Percentiles rank a stretch among this genome's conserved stretches.
Evolutionary conservation across 768 basidiomycete species (phyloP).

Genomic region (Suillus decipiens): DNA sequence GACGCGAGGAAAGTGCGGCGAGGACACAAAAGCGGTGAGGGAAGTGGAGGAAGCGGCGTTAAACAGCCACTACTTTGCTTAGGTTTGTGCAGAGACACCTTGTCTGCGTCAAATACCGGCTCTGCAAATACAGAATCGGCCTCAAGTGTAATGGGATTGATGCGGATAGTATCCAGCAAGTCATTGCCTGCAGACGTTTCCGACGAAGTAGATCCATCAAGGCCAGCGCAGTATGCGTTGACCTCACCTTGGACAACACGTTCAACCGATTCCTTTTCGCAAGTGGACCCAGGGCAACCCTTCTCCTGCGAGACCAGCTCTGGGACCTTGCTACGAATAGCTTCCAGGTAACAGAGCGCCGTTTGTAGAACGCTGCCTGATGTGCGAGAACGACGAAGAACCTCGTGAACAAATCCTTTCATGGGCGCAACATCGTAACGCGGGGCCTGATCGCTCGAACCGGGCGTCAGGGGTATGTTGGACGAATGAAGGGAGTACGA

Average conservation of each 20-base stretch:
- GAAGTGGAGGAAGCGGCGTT: constrained; percentile 48
- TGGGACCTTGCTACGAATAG: constrained; percentile 70
- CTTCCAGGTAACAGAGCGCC: constrained; percentile 86
- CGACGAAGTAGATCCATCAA: constrained; percentile 20
- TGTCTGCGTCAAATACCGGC: constrained; percentile 17
- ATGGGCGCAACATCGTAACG: constrained; percentile 53
- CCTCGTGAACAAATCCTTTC: constrained; percentile 84
- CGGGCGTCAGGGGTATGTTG: constrained; percentile 15
- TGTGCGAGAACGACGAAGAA: constrained; percentile 83
- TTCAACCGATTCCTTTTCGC: constrained; percentile 43
- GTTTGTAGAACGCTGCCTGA: constrained; percentile 84
- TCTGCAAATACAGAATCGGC: constrained; percentile 21
- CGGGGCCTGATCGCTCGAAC: constrained; percentile 17
- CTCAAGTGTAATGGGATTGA: constrained; percentile 32
- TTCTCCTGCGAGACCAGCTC: constrained; percentile 58
- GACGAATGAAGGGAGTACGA: constrained; percentile 26
- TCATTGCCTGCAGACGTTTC: constrained; percentile 24
- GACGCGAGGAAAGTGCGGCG: constrained; percentile 87
- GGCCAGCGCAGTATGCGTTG: constrained; percentile 40
- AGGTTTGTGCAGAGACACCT: constrained; percentile 15
- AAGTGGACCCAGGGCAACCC: constrained; percentile 41
- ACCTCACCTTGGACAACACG: constrained; percentile 45
- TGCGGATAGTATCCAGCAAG: constrained; percentile 45
- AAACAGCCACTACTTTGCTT: constrained; percentile 22
- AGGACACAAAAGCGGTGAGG: constrained; percentile 84